Evolutionary conservation across 2,329 filamentous ascomycete genomes (phyloP), one percentile per base, ranked within the genome.

Genomic region (Xylariaceae sp.): DNA sequence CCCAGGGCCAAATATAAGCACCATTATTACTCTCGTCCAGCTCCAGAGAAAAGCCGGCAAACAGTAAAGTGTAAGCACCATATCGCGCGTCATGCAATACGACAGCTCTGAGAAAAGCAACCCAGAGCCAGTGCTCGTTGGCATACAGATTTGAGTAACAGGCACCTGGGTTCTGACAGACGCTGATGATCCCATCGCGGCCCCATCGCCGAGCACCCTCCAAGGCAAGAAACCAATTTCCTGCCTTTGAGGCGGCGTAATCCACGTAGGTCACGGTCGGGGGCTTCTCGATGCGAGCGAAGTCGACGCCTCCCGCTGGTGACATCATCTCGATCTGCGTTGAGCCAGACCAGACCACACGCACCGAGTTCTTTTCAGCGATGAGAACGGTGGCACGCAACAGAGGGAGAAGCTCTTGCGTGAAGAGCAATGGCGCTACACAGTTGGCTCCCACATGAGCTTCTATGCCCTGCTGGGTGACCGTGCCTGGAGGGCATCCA

Each of bases 1-100:
- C 51, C 42, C 45, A 54, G 2, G 54, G 48, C 48, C 42, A 51
- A n/a, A 57, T 52, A 18, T 50, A 57, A 13, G 51, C 42, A 2
- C 51, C 55, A 22, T 50, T 55, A 3, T 28, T 31, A 7, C 18
- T 18, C 22, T 54, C 47, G 12, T 36, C n/a, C 9, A 54, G 16
- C n/a, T 50, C 22, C 22, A 1, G 45, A 11, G 13, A 50, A 49
- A 6, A 55, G 14, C 18, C 55, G 28, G 14, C 45, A 44, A 36
- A 45, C 47, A 2, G 46, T 22, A 11, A 46, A 16, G 19, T 55
- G 48, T 36, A 52, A 9, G 11, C 45, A 28, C 22, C 22, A 7
- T 28, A 28, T 28, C 22, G 22, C 7, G 22, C 22, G 22, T 28
- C 22, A 28, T 28, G 1, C 28, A 48, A 51, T 1, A 7, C 18